A percentile compares a stretch with the other conserved stretches of the same genome.
These are phyloP conservation scores for Clonostachys solani DNA, from an alignment of 2,329 filamentous ascomycete species.

Conservation along the genomic window DNA sequence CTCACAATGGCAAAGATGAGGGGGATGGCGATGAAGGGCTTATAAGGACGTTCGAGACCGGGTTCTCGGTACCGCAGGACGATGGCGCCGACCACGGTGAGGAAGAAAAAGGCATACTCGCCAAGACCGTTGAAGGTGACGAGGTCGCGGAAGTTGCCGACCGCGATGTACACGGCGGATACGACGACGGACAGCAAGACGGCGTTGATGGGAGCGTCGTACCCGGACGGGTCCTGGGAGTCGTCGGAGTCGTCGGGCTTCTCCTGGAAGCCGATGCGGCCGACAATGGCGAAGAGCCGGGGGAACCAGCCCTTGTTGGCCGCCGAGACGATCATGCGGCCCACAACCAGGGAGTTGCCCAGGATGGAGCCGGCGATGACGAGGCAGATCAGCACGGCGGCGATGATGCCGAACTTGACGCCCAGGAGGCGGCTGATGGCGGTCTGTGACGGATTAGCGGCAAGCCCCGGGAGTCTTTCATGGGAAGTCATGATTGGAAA, in stretches of 20 bases:
- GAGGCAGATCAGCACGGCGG: conserved; percentile 53
- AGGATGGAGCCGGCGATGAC: conserved; percentile 59
- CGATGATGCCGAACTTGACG: conserved; percentile 43
- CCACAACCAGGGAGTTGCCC: conserved; percentile 58
- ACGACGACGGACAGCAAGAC: conserved; percentile 43
- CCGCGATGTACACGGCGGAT: conserved; percentile 52
- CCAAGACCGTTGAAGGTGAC: conserved; percentile 56
- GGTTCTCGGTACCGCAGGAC: conserved; percentile 54
- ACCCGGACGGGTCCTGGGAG: conserved; percentile 12
- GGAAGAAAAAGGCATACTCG: conserved; percentile 61
- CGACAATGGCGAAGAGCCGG: conserved; percentile 34
- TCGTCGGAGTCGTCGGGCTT: conserved; percentile 3
- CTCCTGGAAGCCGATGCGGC: conserved; percentile 27
- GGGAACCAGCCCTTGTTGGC: conserved; percentile 49
- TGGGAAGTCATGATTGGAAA: conserved; percentile 1
- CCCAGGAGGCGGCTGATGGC: conserved; percentile 52
- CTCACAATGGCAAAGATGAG: conserved; percentile 51
- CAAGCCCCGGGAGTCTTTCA: background rate
- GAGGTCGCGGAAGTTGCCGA: conserved; percentile 57
- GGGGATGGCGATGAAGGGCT: conserved; percentile 45
- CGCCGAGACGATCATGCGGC: conserved; percentile 57
- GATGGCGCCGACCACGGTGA: conserved; percentile 55
- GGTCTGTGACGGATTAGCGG: conserved; percentile 28
- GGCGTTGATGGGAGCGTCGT: conserved; percentile 51
- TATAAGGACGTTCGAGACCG: conserved; percentile 48